Base-by-base conservation (phyloP, 306 rosid genomes). In the Lathyrus sativus region DNA sequence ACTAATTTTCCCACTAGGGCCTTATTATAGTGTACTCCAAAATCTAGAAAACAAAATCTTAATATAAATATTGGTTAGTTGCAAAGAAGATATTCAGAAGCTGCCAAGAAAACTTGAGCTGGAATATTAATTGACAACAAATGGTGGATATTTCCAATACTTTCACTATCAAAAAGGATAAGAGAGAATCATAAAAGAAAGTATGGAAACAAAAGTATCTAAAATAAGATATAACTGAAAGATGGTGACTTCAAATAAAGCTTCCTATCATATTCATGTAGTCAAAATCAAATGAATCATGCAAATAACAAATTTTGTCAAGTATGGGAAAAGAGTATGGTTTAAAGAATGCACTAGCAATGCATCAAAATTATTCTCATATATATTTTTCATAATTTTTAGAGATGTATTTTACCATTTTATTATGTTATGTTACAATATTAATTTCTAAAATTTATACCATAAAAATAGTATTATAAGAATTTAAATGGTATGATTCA, bases 181-280 rank as follows among this genome's bases (percentile, higher is more conserved):
- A 55, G 65, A 70, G 22, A 55, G 76, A 76, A 62, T 76, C 15
- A 62, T 1, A 62, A 75, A 75, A 62, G 3, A 53, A 46, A 53
- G 33, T 56, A 28, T 59, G 68, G 44, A 57, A 67, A 57, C 68
- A 57, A 67, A 66, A 74, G 41, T 35, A 45, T 75, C 37, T 67
- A 15, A 3, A 42, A 41, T 26, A 68, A 48, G 46, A 35, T 37
- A 61, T 42, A 53, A 51, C 33, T 18, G 18, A 44, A 43, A 45
- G 62, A 63, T 62, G 17, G 67, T 62, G 67, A 55, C 64, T 31
- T 5, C 60, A 54, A 44, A 11, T 45, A 75, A 60, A 60, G 50
- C 45, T 67, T 53, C 62, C 26, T 50, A 18, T 50, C 56, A 50
- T 50, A 56, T 7, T 56, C 62, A 56, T 28, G 62, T 28, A 15